A percentile compares a stretch with the other conserved stretches of the same genome.
These are phyloP conservation scores for Phragmites australis DNA, from an alignment of 176 grass and related monocot species.

Conservation along the genomic window DNA sequence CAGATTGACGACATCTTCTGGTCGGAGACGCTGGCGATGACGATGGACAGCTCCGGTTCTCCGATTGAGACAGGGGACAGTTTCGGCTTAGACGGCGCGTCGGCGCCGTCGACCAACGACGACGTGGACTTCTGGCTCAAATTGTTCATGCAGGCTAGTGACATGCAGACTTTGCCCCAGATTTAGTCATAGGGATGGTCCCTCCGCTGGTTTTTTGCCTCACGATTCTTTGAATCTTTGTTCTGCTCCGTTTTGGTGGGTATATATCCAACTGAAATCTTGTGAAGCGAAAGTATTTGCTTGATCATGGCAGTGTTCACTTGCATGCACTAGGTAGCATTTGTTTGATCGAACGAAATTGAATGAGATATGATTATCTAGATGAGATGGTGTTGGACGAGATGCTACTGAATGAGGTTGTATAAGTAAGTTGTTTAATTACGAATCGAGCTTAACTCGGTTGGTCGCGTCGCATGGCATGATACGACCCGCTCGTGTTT, in stretches of 20 bases:
- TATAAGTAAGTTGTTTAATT: too few species aligned
- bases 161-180: conserved; percentile 48
- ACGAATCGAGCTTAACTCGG: too few species aligned
- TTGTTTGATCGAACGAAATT: too few species aligned
- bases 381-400: too few species aligned
- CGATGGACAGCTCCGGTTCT: conserved; percentile 20
- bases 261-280: conserved; percentile 18
- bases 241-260: background rate
- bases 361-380: too few species aligned
- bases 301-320: conserved; percentile 6
- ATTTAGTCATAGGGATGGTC: conserved; percentile 26
- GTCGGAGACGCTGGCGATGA: conserved; percentile 60
- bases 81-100: background rate
- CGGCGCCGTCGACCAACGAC: conserved; percentile 37
- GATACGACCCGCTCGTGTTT: too few species aligned
- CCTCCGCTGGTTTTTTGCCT: conserved; percentile 1
- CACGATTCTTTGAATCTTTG: conserved; percentile 49
- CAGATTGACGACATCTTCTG: conserved; percentile 78
- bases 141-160: conserved; percentile 68
- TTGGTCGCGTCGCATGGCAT: too few species aligned
- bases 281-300: background rate
- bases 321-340: background rate
- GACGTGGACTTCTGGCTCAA: conserved; percentile 79
- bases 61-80: conserved; percentile 2
- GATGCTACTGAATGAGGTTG: too few species aligned